phyloP scores from a whole-genome alignment of 2,329 filamentous ascomycete genomes.

The Fusarium newnesense region DNA sequence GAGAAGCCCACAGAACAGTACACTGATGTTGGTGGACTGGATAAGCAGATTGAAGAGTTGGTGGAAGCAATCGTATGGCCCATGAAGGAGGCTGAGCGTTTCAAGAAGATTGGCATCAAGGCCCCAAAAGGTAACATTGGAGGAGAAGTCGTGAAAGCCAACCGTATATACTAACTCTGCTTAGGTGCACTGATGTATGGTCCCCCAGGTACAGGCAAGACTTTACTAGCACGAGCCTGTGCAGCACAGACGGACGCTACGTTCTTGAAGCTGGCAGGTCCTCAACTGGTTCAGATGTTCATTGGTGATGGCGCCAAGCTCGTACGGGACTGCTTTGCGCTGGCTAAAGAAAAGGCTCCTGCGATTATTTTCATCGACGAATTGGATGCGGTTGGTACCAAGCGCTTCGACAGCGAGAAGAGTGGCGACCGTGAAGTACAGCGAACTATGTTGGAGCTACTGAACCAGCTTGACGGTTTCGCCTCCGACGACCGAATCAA shows the following conservation, averaged over 20 bases:
- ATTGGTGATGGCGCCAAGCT: conserved; percentile 98
- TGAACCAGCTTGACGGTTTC: conserved; percentile 98
- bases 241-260: conserved; percentile 98
- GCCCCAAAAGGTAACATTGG: conserved; percentile 83
- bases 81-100: conserved; percentile 99
- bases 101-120: conserved; percentile 99
- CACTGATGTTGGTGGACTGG: conserved; percentile 94
- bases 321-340: conserved; percentile 94
- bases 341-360: conserved; percentile 98
- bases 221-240: conserved; percentile 91
- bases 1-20: conserved; percentile 99
- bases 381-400: conserved; percentile 96
- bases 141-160: conserved; percentile 61
- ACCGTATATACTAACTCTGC: conserved; percentile 78
- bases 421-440: conserved; percentile 98
- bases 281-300: conserved; percentile 99
- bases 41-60: conserved; percentile 99
- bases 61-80: conserved; percentile 99
- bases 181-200: conserved; percentile 99
- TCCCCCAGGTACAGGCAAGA: conserved; percentile 89
- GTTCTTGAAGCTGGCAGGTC: conserved; percentile 97
- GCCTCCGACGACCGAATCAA: conserved; percentile 97
- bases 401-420: conserved; percentile 99
- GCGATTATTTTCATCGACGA: conserved; percentile 99
- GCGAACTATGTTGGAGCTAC: conserved; percentile 96